phyloP scores from a whole-genome alignment of 2,329 filamentous ascomycete genomes.

The Chlorencoelia australis region DNA sequence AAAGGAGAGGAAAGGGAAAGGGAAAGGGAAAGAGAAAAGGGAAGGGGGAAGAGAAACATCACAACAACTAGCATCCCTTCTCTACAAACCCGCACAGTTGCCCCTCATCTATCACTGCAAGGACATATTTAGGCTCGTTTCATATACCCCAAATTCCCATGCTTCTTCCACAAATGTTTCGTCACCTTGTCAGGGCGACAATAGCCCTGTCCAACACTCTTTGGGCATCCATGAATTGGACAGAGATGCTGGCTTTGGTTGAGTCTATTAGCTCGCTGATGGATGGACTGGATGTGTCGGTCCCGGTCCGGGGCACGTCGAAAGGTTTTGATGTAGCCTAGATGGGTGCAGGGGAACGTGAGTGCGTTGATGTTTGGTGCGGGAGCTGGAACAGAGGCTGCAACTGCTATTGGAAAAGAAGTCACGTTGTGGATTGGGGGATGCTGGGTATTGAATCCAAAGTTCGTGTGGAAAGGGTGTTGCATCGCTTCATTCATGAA shows the following conservation, averaged over 20 bases:
- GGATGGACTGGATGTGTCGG: conserved; percentile 4
- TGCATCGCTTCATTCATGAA: neutral
- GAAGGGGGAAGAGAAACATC: too few species aligned
- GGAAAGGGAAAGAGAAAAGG: too few species aligned
- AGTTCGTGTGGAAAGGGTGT: neutral
- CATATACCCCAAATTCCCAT: too few species aligned
- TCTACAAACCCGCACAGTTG: too few species aligned
- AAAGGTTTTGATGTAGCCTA: conserved; percentile 3
- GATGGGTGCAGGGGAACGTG: neutral
- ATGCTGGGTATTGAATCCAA: neutral
- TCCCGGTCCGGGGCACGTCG: conserved; percentile 1
- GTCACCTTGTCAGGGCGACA: conserved; percentile 9
- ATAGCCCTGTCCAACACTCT: conserved; percentile 5
- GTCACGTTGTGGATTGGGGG: neutral
- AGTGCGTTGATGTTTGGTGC: neutral
- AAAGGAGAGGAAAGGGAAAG: too few species aligned
- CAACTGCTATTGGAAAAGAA: neutral
- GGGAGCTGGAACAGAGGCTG: neutral
- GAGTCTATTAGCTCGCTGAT: neutral
- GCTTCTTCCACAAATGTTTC: conserved; percentile 11
- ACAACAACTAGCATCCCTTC: too few species aligned
- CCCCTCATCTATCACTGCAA: too few species aligned
- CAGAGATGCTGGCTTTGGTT: conserved; percentile 3
- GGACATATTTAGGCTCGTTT: too few species aligned
- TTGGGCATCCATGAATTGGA: conserved; percentile 6